Evolutionary conservation across 2,329 filamentous ascomycete species (phyloP), one percentile per base, ranked within the genome.

Genomic region (Penicillium sp.): DNA sequence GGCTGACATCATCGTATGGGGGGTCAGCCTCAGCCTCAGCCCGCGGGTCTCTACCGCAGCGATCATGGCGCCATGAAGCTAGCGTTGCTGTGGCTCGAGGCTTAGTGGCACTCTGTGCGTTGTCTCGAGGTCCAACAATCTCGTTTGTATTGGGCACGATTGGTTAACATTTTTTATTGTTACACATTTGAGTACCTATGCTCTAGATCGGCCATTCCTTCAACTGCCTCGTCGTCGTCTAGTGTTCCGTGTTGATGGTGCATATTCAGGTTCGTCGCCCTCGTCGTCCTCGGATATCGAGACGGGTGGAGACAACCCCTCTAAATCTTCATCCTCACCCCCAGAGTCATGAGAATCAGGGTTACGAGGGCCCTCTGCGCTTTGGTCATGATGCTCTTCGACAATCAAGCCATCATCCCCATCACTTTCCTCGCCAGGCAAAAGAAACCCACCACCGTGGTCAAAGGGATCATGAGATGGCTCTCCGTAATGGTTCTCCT

Each of bases 371-470:
- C 30, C 39, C 16, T 22, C 38, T 4, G 14, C 24, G 4, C 25
- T 43, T 20, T 39, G 39, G 9, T 42, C 39, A 31, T 45, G 27
- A 43, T 45, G 57, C 44, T 71, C 27, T 28, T 28, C 69, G 4
- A 71, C 63, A 16, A 71, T 60, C 48, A 71, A 55, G 24, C 54
- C 60, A 39, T 61, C 60, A 46, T 69, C 55, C 8, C 51, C 59
- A 22, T 65, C 61, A 13, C 63, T 61, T 36, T 53, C 52, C 28
- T 64, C 56, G 16, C 56, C 62, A 24, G 62, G 61, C n/a, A 65
- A 45, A 27, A 64, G 56, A 42, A 65, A 65, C 5, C 63, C 63
- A 22, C 63, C 62, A 11, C 63, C 63, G 28, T 65, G 63, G 30
- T 69, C 67, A 11, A 55, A 53, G 9, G 50, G 44, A 16, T 63